A percentile compares a stretch with the other conserved stretches of the same genome.
These are phyloP conservation scores for Nyssa sinensis DNA, from an alignment of 148 eudicot species.

Conservation along the genomic window DNA sequence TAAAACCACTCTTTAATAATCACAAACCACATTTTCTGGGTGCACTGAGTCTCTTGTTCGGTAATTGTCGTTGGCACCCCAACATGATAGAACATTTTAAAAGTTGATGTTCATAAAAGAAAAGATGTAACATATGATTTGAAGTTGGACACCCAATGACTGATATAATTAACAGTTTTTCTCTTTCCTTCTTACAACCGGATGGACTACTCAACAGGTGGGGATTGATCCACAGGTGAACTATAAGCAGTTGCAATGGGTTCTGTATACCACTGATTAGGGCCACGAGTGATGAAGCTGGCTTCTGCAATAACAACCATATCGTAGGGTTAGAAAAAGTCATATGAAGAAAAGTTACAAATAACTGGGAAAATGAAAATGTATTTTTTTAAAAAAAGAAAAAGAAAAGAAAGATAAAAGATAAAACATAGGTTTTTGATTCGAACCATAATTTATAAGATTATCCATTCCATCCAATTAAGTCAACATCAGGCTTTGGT, in stretches of 20 bases:
- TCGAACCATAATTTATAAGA: neutral
- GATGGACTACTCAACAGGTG: constrained; percentile 8
- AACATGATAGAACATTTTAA: too few species aligned
- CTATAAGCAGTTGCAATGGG: constrained; percentile 40
- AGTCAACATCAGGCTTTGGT: too few species aligned
- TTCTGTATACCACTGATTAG: constrained; percentile 73
- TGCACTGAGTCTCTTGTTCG: too few species aligned
- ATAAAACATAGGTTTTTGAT: neutral
- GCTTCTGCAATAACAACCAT: constrained; percentile 67
- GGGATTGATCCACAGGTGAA: constrained; percentile 18
- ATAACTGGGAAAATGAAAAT: neutral
- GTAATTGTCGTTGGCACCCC: too few species aligned
- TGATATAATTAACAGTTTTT: neutral
- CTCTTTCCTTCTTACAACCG: neutral
- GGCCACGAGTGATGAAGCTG: constrained; percentile 76
- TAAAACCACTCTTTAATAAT: too few species aligned
- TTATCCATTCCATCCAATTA: too few species aligned
- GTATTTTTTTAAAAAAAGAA: neutral
- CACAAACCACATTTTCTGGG: too few species aligned
- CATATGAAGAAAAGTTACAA: neutral
- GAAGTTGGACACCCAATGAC: neutral
- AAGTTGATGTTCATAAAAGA: neutral
- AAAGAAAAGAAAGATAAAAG: too few species aligned
- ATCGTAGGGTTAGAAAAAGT: neutral
- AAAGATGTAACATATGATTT: too few species aligned